Base-by-base conservation (phyloP, 768 basidiomycete species). In the Lepiota brunneoincarnata region DNA sequence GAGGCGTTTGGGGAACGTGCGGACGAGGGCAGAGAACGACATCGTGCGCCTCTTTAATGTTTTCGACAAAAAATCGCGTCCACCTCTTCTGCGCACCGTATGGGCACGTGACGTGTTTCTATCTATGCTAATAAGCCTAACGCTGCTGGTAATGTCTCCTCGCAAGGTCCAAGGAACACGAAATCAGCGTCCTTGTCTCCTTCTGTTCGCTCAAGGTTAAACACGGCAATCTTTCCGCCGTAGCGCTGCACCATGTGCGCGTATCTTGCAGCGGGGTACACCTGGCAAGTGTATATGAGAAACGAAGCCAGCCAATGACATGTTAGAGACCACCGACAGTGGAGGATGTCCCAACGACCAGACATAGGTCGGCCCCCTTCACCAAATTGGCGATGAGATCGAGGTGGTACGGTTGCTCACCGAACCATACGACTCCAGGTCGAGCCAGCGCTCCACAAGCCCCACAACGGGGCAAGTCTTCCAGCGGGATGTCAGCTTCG, bases 341-440 rank as follows among this genome's bases (percentile, higher is more conserved):
- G 2, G 79, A 79, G 4, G 78, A 80, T 31, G 82, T 84, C 17
- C 82, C 82, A 49, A 84, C 67, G 4, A 84, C 78, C 2, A 84
- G 65, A 45, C 75, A 75, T 12, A 84, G 61, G 64, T 83, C 82
- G 6, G 75, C 78, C n/a, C 68, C 51, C 2, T 68, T 62, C 1
- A 82, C 74, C 10, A 78, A 38, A 15, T 68, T 54, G 39, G 74
- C 67, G 47, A 81, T 80, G 23, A 64, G 56, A 17, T 72, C 63
- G 51, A 79, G n/a, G 9, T 72, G 60, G 10, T 65, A 57, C 1
- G 77, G 74, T 34, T 17, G 58, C 59, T 84, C 82, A 2, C 76
- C 78, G 58, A 84, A 86, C 81, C 82, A 84, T 1, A 83, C 79
- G 4, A 83, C 80, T 3, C 75, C 81, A 5, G 82, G 80, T 18